A percentile compares a stretch with the other conserved stretches of the same genome.
These are phyloP conservation scores for Echium plantagineum DNA, from an alignment of 257 asterid species.

Conservation along the genomic window DNA sequence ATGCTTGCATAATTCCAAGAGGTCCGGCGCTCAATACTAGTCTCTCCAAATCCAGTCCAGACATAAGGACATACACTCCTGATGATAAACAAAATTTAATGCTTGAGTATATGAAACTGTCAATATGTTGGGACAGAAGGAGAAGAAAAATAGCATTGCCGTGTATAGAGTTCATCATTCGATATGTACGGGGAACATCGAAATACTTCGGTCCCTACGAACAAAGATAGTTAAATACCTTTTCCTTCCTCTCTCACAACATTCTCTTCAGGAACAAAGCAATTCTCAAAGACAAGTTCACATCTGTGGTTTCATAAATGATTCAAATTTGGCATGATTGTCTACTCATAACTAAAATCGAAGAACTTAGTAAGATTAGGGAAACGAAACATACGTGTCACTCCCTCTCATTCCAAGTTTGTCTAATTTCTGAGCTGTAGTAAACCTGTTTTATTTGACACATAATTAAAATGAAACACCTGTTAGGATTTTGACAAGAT, in stretches of 20 bases:
- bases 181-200: not conserved
- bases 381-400: slow-evolving; percentile 61
- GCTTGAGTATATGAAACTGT: too few relatives aligned
- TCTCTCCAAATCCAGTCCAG: slow-evolving; percentile 92
- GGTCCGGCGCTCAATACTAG: slow-evolving; percentile 93
- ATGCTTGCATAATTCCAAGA: slow-evolving; percentile 92
- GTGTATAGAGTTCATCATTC: not conserved
- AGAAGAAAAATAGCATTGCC: slow-evolving; percentile 4
- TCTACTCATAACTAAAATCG: not conserved
- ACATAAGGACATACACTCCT: slow-evolving; percentile 98
- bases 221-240: slow-evolving; percentile 33
- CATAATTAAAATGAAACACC: not conserved
- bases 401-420: slow-evolving; percentile 99
- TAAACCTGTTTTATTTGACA: slow-evolving; percentile 53
- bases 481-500: not conserved
- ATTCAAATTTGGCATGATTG: not conserved
- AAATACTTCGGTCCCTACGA: too few relatives aligned
- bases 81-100: slow-evolving; percentile 17
- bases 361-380: not conserved
- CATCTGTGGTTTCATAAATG: slow-evolving; percentile 45
- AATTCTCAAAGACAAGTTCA: slow-evolving; percentile 96
- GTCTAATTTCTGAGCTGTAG: slow-evolving; percentile 96
- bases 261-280: slow-evolving; percentile 86
- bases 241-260: slow-evolving; percentile 89
- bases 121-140: too few relatives aligned